Conservation (phyloP, 2,329 filamentous ascomycete genomes). For the Diaporthe destruens region DNA sequence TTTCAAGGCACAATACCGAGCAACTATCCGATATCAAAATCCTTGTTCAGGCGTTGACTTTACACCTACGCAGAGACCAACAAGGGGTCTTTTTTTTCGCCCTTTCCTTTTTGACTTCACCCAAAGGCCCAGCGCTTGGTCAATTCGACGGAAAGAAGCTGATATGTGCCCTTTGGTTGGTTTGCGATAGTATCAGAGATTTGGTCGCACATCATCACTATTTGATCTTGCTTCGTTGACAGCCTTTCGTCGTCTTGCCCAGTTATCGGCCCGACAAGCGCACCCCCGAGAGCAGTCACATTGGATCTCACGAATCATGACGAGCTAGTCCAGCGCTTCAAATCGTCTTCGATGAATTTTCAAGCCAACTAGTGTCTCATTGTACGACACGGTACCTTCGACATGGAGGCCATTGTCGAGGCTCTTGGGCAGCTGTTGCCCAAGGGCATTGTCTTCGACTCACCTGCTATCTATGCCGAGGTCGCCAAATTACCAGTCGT, state of each 20-base stretch:
- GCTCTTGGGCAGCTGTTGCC: constrained; percentile 63
- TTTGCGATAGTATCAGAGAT: constrained; percentile 6
- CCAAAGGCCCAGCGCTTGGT: not conserved
- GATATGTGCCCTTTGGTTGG: constrained; percentile 12
- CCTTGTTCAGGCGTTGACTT: constrained; percentile 14
- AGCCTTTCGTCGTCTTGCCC: not conserved
- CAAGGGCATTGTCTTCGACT: constrained; percentile 69
- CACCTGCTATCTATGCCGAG: constrained; percentile 63
- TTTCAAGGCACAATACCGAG: constrained; percentile 33
- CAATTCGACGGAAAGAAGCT: not conserved
- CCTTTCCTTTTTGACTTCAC: too few species aligned
- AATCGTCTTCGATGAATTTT: constrained; percentile 34
- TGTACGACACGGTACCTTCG: constrained; percentile 1
- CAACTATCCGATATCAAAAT: constrained; percentile 13
- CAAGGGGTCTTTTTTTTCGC: not conserved
- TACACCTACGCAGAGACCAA: not conserved
- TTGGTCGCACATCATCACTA: not conserved
- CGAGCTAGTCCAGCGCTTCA: constrained; percentile 11
- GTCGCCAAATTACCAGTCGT: constrained; percentile 65
- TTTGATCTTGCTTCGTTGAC: not conserved
- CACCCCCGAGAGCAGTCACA: not conserved
- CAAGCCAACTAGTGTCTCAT: constrained; percentile 17
- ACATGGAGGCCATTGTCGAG: constrained; percentile 40
- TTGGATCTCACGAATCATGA: constrained; percentile 37
- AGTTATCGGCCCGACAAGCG: not conserved